A percentile compares a stretch with the other conserved stretches of the same genome.
Evolutionary conservation across 768 basidiomycete species (phyloP).

Genomic region (Podaxis carcinomalis): DNA sequence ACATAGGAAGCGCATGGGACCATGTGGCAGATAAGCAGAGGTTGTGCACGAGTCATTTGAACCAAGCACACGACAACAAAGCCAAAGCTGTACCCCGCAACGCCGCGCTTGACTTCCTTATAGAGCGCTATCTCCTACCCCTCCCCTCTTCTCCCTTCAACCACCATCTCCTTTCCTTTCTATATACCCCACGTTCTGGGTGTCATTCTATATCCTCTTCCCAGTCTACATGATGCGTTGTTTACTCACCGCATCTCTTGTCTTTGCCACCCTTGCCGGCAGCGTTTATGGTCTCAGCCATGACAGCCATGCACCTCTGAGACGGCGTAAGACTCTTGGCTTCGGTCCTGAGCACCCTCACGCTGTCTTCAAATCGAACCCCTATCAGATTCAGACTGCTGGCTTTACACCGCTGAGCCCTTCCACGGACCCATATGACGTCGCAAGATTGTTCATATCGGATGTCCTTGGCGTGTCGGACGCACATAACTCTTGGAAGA

Average conservation of each 20-base stretch:
- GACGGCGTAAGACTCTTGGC: conserved; percentile 83
- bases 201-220: not conserved
- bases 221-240: conserved; percentile 45
- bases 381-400: conserved; percentile 41
- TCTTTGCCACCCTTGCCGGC: conserved; percentile 57
- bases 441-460: conserved; percentile 61
- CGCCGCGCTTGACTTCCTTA: conserved; percentile 7
- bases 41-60: not conserved
- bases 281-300: conserved; percentile 43
- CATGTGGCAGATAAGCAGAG: not conserved
- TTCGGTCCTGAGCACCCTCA: conserved; percentile 83
- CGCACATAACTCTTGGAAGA: conserved; percentile 41
- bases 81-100: conserved; percentile 4
- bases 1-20: not conserved
- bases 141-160: not conserved
- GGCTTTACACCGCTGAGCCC: conserved; percentile 34
- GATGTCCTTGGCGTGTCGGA: conserved; percentile 37
- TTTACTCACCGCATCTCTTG: conserved; percentile 59
- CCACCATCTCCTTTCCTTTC: conserved; percentile 1
- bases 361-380: conserved; percentile 55
- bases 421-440: conserved; percentile 46
- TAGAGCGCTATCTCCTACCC: conserved; percentile 11
- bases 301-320: conserved; percentile 26
- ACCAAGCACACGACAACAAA: conserved; percentile 8
- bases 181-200: not conserved